These are phyloP conservation scores for Sungouiozyma intestinalis DNA, from an alignment of 805 yeast species.

Conservation along the genomic window DNA sequence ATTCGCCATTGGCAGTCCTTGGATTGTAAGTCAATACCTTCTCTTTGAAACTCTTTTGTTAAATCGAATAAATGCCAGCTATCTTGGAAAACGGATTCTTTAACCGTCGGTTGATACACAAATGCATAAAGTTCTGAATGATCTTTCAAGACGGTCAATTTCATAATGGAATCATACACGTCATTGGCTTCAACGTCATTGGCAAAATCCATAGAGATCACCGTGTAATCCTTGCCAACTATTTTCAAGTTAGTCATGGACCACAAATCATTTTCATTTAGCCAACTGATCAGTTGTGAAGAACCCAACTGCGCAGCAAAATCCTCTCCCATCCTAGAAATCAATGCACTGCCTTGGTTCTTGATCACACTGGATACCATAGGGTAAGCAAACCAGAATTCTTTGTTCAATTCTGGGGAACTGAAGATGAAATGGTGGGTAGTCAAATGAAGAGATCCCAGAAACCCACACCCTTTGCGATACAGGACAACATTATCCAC, in stretches of 20 bases:
- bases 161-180: conserved; percentile 62
- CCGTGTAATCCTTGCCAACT: conserved; percentile 77
- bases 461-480: conserved; percentile 44
- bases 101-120: conserved; percentile 61
- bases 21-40: conserved; percentile 40
- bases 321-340: conserved; percentile 14
- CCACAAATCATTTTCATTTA: conserved; percentile 25
- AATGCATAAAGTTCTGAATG: conserved; percentile 67
- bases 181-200: conserved; percentile 51
- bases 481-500: conserved; percentile 44
- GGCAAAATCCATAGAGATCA: conserved; percentile 63
- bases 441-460: conserved; percentile 58
- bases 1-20: conserved; percentile 51
- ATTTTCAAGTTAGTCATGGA: conserved; percentile 49
- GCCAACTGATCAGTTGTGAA: conserved; percentile 8
- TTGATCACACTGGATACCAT: conserved; percentile 54
- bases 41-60: conserved; percentile 56
- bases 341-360: conserved; percentile 42
- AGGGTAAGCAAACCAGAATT: conserved; percentile 90
- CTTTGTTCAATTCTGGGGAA: conserved; percentile 34
- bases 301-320: conserved; percentile 3
- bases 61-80: conserved; percentile 71
- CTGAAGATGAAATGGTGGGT: conserved; percentile 69
- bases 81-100: conserved; percentile 38
- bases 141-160: conserved; percentile 46